Percentiles rank a stretch among this genome's conserved stretches.
These are phyloP conservation scores for Pterulicium gracile DNA, from an alignment of 1,284 basidiomycete genomes.

Conservation along the genomic window DNA sequence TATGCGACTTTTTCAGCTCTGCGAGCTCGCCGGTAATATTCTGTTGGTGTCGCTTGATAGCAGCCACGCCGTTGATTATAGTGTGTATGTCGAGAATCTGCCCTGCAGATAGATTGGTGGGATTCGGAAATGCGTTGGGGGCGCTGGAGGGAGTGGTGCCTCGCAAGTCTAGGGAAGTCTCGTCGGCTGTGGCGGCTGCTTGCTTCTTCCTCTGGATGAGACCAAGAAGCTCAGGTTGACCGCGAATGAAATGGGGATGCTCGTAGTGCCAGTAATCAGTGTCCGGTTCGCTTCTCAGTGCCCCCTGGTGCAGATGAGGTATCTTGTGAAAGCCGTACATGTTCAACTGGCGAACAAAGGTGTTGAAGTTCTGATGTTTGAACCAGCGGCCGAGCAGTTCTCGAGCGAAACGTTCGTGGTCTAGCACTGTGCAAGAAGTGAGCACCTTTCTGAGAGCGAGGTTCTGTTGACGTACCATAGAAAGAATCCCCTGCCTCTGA, in stretches of 20 bases:
- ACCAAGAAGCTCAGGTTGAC: constrained; percentile 84
- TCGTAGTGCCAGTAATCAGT: constrained; percentile 92
- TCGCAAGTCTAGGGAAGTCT: constrained; percentile 16
- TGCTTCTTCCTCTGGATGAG: constrained; percentile 61
- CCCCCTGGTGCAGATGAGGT: constrained; percentile 92
- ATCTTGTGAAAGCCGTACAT: constrained; percentile 98
- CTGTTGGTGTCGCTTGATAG: constrained; percentile 87
- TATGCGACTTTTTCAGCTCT: constrained; percentile 82
- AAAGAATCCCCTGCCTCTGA: constrained; percentile 84
- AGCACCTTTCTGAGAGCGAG: background rate
- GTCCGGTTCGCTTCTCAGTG: constrained; percentile 72
- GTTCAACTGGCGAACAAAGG: constrained; percentile 93
- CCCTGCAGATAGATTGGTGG: constrained; percentile 23
- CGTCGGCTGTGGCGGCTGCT: constrained; percentile 14
- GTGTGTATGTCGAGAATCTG: constrained; percentile 65
- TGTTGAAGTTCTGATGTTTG: constrained; percentile 92
- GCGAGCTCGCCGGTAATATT: constrained; percentile 83
- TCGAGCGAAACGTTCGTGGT: constrained; percentile 87
- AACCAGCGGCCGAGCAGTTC: constrained; percentile 91
- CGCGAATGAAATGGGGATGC: constrained; percentile 83
- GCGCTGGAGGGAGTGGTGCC: constrained; percentile 9
- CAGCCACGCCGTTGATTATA: constrained; percentile 75
- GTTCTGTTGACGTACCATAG: constrained; percentile 49
- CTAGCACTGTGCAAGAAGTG: constrained; percentile 53
- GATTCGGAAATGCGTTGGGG: constrained; percentile 10